Evolutionary conservation across 495 filamentous ascomycete genomes (phyloP).

Genomic region (Penicillium canescens): DNA sequence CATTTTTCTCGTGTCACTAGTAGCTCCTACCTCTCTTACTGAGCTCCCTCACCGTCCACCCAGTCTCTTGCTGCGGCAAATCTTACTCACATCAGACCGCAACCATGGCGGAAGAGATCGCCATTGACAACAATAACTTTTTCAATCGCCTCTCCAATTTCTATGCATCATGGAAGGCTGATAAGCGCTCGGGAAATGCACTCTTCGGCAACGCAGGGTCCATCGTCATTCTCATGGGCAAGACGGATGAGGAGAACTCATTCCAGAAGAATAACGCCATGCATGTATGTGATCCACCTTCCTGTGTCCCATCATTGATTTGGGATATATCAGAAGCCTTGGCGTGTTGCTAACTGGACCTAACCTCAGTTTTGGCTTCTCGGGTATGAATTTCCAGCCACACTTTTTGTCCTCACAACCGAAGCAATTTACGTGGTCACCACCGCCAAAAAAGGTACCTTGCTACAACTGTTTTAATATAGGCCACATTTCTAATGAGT

Average conservation of each 20-base stretch:
- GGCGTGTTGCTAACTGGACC: constrained; percentile 9
- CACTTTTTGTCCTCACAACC: constrained; percentile 84
- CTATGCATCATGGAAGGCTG: constrained; percentile 87
- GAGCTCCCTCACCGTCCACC: constrained; percentile 2
- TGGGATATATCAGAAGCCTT: background rate
- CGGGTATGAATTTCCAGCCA: constrained; percentile 97
- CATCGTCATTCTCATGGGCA: constrained; percentile 88
- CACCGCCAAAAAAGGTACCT: constrained; percentile 90
- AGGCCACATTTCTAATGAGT: constrained; percentile 3
- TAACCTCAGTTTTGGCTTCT: constrained; percentile 89
- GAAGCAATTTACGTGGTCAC: constrained; percentile 89
- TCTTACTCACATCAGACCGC: constrained; percentile 16
- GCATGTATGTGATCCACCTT: constrained; percentile 63
- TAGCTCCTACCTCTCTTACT: constrained; percentile 4
- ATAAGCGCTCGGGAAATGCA: constrained; percentile 76
- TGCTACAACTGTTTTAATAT: background rate
- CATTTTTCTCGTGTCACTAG: background rate
- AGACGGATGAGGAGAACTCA: constrained; percentile 79
- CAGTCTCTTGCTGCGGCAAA: constrained; percentile 17
- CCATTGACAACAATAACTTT: constrained; percentile 89
- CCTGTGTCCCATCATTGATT: background rate
- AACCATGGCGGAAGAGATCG: constrained; percentile 66
- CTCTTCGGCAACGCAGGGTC: constrained; percentile 83
- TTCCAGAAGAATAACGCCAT: constrained; percentile 95
- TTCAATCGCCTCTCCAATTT: constrained; percentile 88